phyloP scores from a whole-genome alignment of 305 asterid species.

The Ajuga reptans region DNA sequence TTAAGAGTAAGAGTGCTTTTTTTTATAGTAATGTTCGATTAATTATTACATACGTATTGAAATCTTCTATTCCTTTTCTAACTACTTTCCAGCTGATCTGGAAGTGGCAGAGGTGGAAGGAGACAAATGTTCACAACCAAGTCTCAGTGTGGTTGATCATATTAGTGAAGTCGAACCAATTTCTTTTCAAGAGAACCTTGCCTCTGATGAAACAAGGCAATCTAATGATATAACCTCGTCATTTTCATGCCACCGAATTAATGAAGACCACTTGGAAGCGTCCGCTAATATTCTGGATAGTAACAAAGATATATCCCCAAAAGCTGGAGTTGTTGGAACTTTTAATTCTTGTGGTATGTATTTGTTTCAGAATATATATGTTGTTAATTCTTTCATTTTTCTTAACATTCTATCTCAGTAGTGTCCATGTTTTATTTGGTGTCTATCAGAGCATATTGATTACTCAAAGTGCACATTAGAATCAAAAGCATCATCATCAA shows the following conservation, averaged over 20 bases:
- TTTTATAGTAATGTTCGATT: neutral
- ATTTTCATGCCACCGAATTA: neutral
- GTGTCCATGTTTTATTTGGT: conserved; percentile 11
- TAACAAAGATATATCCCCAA: neutral
- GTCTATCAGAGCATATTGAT: conserved; percentile 16
- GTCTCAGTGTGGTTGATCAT: neutral
- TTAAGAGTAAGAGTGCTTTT: conserved; percentile 6
- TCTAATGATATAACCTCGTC: conserved; percentile 2
- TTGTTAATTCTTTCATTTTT: neutral
- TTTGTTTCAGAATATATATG: neutral
- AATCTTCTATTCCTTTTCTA: neutral
- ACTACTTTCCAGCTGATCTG: conserved; percentile 18
- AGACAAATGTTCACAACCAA: neutral
- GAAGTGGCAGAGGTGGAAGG: conserved; percentile 22
- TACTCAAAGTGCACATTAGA: conserved; percentile 11
- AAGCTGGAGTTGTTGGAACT: conserved; percentile 22
- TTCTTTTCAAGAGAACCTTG: conserved; percentile 15
- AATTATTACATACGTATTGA: neutral
- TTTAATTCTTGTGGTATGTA: conserved; percentile 21
- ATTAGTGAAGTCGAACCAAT: neutral
- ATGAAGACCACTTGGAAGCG: conserved; percentile 21
- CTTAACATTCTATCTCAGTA: neutral
- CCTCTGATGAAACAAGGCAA: neutral
- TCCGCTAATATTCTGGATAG: conserved; percentile 13
- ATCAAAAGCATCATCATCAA: conserved; percentile 8